phyloP scores from a whole-genome alignment of 129 eudicot species.

The Centaurea solstitialis region DNA sequence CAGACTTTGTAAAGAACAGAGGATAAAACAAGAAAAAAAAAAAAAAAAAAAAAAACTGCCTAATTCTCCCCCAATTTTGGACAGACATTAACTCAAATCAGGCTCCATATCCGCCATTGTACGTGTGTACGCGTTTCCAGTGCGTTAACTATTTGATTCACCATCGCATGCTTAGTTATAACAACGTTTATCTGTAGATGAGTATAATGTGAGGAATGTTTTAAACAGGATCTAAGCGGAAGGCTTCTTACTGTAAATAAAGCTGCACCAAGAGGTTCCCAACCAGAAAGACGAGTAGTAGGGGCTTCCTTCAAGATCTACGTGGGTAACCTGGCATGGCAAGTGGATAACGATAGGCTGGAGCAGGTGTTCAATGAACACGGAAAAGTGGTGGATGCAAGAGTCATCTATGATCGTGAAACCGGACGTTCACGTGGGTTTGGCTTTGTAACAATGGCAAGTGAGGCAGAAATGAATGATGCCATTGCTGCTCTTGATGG shows the following conservation, averaged over 20 bases:
- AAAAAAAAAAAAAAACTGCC: background rate
- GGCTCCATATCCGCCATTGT: background rate
- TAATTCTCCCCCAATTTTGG: background rate
- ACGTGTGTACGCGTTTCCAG: background rate
- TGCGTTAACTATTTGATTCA: background rate
- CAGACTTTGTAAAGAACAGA: background rate
- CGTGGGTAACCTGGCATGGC: slow-evolving; percentile 70
- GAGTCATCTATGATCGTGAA: slow-evolving; percentile 60
- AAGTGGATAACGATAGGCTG: slow-evolving; percentile 50
- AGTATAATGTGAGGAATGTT: slow-evolving; percentile 5
- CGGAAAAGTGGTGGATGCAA: slow-evolving; percentile 59
- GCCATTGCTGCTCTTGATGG: slow-evolving; percentile 75
- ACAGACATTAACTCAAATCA: background rate
- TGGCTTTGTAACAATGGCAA: slow-evolving; percentile 62
- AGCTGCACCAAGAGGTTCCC: slow-evolving; percentile 71
- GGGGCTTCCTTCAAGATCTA: slow-evolving; percentile 47
- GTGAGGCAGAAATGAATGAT: slow-evolving; percentile 58
- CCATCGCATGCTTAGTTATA: background rate
- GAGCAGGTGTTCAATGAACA: slow-evolving; percentile 54
- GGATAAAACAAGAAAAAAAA: background rate
- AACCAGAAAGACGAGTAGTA: slow-evolving; percentile 44
- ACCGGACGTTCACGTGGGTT: slow-evolving; percentile 72
- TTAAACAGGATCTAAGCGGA: slow-evolving; percentile 53
- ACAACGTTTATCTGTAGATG: slow-evolving; percentile 16
- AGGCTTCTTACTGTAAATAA: slow-evolving; percentile 58